These are phyloP conservation scores for Triticum dicoccoides DNA, from an alignment of 176 grass and related monocot species.

Conservation along the genomic window DNA sequence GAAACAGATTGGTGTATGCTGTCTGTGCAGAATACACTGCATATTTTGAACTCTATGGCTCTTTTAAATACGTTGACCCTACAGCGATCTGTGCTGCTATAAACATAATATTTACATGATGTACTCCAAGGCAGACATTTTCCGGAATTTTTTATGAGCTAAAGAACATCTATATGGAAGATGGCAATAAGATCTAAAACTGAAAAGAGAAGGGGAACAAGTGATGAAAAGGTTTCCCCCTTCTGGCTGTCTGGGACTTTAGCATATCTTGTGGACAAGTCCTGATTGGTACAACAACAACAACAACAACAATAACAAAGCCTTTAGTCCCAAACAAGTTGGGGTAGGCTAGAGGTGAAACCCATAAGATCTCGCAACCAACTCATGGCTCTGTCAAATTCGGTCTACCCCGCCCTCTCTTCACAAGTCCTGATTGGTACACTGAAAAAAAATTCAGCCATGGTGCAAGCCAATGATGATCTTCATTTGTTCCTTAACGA, in stretches of 20 bases:
- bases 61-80: neutral
- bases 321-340: no score
- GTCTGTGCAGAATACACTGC: neutral
- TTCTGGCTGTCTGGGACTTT: neutral
- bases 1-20: neutral
- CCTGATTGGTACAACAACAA: neutral
- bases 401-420: no score
- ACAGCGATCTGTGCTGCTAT: neutral
- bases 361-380: no score
- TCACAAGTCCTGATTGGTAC: neutral
- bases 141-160: neutral
- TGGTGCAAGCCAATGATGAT: neutral
- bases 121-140: neutral
- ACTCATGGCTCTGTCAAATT: no score
- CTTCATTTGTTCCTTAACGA: neutral
- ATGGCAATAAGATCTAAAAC: neutral
- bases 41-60: constrained; percentile 2
- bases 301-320: no score
- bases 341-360: no score
- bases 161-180: constrained; percentile 1
- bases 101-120: neutral
- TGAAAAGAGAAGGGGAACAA: neutral
- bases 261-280: neutral
- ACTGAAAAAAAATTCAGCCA: neutral
- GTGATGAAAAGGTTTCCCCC: neutral